Evolutionary conservation across 331 rosid species (phyloP), one percentile per base, ranked within the genome.

Genomic region (Rosa hybrid): DNA sequence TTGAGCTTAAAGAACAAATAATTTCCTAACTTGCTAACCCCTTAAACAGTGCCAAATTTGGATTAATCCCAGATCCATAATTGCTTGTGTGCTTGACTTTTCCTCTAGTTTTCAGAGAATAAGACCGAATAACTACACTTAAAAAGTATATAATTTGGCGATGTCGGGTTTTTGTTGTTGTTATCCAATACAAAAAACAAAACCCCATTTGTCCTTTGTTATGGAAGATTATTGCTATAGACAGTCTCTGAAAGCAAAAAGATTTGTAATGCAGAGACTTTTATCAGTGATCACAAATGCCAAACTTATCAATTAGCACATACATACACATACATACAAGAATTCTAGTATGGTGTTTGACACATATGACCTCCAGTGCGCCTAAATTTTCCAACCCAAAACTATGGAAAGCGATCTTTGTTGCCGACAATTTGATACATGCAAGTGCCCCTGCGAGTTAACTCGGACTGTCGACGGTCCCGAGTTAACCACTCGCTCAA

Each of bases 351-450:
- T 54, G 50, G 64, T 34, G 39, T 67, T 14, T 59, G 86, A 83
- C 90, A 64, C 63, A 73, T 65, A 63, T 78, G 74, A 50, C 87
- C 88, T 84, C 72, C 50, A 77, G n/a, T n/a, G 30, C n/a, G 64
- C 73, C 63, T 48, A 48, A 64, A 77, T 20, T 64, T 77, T 20
- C 63, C 25, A 49, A 12, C 85, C 84, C 65, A 80, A 82, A 78
- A 34, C 71, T 74, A 38, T 51, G 74, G 76, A 84, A 83, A 68
- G 46, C 67, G 86, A 84, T 79, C 68, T 18, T 39, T 39, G 75
- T 79, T 75, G 88, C 97, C 91, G 92, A 91, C 91, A 85, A 68
- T 57, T 62, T 78, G 48, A 38, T 67, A 67, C 18, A 67, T 21
- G 30, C 17, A 46, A 60, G 70, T 34, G 49, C 25, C 27, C 14